A percentile compares a stretch with the other conserved stretches of the same genome.
phyloP scores from a whole-genome alignment of 192 early-diverging fungal genomes.

The Entomortierella parvispora region DNA sequence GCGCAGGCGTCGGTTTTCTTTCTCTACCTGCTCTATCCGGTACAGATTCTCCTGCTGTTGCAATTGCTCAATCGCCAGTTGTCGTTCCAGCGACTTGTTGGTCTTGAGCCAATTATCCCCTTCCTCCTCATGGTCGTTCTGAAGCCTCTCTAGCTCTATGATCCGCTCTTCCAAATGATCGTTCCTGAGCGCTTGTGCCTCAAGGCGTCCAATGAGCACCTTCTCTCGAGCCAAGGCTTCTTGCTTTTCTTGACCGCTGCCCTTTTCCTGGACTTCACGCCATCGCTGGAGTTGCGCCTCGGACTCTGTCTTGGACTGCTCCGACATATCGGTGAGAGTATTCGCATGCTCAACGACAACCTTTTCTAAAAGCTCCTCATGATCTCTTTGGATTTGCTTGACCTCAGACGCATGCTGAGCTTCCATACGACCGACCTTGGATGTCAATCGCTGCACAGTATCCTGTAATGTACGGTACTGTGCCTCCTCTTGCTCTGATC shows the following conservation, averaged over 20 bases:
- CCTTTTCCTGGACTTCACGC: neutral
- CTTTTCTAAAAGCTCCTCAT: conserved; percentile 35
- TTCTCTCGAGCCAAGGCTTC: conserved; percentile 10
- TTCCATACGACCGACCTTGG: neutral
- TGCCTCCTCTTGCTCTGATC: conserved; percentile 21
- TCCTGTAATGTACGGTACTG: conserved; percentile 24
- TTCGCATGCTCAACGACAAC: conserved; percentile 32
- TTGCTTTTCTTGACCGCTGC: neutral
- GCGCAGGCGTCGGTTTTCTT: conserved; percentile 18
- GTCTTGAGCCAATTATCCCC: conserved; percentile 11
- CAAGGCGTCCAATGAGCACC: conserved; percentile 1
- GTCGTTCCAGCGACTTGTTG: conserved; percentile 29
- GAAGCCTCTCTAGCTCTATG: neutral
- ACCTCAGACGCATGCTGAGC: conserved; percentile 18
- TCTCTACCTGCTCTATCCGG: conserved; percentile 10
- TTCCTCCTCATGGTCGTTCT: conserved; percentile 10
- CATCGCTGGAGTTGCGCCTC: conserved; percentile 1
- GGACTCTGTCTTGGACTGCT: conserved; percentile 20
- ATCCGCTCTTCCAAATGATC: conserved; percentile 9
- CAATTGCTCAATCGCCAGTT: conserved; percentile 36
- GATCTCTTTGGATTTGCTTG: conserved; percentile 15
- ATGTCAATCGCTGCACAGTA: conserved; percentile 18
- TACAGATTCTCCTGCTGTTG: conserved; percentile 24
- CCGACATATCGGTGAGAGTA: conserved; percentile 12
- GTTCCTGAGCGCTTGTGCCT: conserved; percentile 10